Evolutionary conservation across 768 basidiomycete genomes (phyloP).

Genomic region (Udeniomyces megalosporus): DNA sequence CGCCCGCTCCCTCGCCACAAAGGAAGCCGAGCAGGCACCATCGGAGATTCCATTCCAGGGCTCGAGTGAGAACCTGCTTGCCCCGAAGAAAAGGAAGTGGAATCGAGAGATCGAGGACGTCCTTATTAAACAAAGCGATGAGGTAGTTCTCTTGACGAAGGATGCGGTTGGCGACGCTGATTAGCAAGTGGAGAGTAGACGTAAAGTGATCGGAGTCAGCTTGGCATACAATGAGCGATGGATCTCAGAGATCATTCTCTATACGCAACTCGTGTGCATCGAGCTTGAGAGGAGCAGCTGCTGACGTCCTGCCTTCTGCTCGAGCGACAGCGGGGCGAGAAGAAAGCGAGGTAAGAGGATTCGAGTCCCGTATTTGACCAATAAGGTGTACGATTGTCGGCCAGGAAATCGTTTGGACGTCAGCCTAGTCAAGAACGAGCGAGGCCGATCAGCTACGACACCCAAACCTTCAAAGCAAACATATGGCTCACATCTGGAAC

Average conservation of each 20-base stretch:
- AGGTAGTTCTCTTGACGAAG: slow-evolving; percentile 97
- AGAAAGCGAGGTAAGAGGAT: slow-evolving; percentile 60
- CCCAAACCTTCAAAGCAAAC: background rate
- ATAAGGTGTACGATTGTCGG: slow-evolving; percentile 83
- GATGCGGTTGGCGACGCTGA: slow-evolving; percentile 42
- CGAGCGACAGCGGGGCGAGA: slow-evolving; percentile 18
- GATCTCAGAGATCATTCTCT: too few relatives aligned
- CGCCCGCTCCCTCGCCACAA: slow-evolving; percentile 56
- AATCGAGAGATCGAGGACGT: slow-evolving; percentile 70
- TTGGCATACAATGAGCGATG: too few relatives aligned
- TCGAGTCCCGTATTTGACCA: slow-evolving; percentile 73
- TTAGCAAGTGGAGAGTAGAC: background rate
- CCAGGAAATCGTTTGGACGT: slow-evolving; percentile 97
- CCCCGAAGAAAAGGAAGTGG: slow-evolving; percentile 34
- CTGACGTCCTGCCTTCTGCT: slow-evolving; percentile 30
- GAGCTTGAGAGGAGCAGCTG: slow-evolving; percentile 54
- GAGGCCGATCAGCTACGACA: slow-evolving; percentile 7
- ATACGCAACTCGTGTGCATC: slow-evolving; percentile 96
- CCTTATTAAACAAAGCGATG: slow-evolving; percentile 94
- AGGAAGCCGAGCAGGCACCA: slow-evolving; percentile 92
- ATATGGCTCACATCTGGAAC: slow-evolving; percentile 69
- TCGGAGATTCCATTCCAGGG: slow-evolving; percentile 90
- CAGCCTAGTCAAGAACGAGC: slow-evolving; percentile 42
- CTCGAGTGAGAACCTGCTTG: slow-evolving; percentile 48
- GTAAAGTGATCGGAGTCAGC: too few relatives aligned